Evolutionary conservation across 2,329 filamentous ascomycete genomes (phyloP).

Genomic region (Colletotrichum filicis): DNA sequence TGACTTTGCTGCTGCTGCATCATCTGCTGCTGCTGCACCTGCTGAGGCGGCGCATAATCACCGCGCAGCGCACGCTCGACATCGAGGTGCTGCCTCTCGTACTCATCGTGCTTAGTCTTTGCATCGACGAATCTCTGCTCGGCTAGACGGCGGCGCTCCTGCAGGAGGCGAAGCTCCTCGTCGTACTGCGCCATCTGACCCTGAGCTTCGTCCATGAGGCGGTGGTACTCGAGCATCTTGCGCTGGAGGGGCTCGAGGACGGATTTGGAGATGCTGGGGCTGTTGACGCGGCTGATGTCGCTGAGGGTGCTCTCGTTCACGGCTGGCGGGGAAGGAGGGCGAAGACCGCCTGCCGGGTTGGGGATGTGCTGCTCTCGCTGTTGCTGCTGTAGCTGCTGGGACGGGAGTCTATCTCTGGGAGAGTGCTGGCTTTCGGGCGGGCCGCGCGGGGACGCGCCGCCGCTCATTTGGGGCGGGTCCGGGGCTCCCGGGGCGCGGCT

Average conservation of each 20-base stretch:
- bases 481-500: neutral
- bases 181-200: constrained; percentile 54
- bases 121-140: constrained; percentile 55
- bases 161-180: constrained; percentile 53
- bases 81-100: constrained; percentile 52
- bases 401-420: neutral
- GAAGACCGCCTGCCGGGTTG: neutral
- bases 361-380: neutral
- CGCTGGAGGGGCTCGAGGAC: constrained; percentile 57
- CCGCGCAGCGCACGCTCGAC: constrained; percentile 55
- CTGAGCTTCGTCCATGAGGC: constrained; percentile 53
- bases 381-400: neutral
- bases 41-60: constrained; percentile 40
- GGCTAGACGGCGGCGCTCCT: constrained; percentile 52
- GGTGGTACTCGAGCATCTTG: constrained; percentile 56
- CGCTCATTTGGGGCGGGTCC: constrained; percentile 14
- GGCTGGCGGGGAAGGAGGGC: constrained; percentile 10
- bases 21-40: constrained; percentile 5
- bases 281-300: constrained; percentile 55
- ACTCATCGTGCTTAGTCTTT: constrained; percentile 57
- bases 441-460: constrained; percentile 6
- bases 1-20: neutral
- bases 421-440: neutral
- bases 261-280: constrained; percentile 53
- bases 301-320: constrained; percentile 23